Evolutionary conservation across 805 yeast species (phyloP).

Genomic region (Candida gorgasii): DNA sequence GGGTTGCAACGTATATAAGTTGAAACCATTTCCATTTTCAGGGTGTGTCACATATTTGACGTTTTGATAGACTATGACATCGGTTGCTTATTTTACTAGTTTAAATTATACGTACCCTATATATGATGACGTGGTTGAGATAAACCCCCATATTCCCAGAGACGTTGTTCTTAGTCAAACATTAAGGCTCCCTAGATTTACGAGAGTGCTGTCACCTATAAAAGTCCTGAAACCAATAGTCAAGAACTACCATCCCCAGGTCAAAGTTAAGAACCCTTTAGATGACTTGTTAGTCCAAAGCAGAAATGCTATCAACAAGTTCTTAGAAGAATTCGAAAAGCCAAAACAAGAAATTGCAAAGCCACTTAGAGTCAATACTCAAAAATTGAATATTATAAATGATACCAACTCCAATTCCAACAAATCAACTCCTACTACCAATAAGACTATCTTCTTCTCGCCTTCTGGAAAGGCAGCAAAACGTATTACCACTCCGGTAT

Average conservation of each 20-base stretch:
- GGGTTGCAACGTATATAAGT: not conserved
- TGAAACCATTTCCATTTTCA: not conserved
- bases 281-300: constrained; percentile 8
- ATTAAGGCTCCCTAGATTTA: constrained; percentile 18
- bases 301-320: constrained; percentile 1
- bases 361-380: constrained; percentile 1
- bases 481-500: constrained; percentile 29
- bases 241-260: not conserved
- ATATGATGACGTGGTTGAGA: constrained; percentile 12
- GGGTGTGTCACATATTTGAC: not conserved
- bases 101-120: constrained; percentile 18
- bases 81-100: constrained; percentile 13
- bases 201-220: not conserved
- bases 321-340: constrained; percentile 1
- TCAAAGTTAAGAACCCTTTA: constrained; percentile 5
- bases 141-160: constrained; percentile 12
- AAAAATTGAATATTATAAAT: constrained; percentile 5
- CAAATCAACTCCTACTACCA: constrained; percentile 27
- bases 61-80: not conserved
- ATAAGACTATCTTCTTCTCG: constrained; percentile 28
- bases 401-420: constrained; percentile 13
- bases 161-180: constrained; percentile 21
- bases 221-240: not conserved
- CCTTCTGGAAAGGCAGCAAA: constrained; percentile 25
- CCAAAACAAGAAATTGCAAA: not conserved